Conservation (phyloP, 768 basidiomycete species). For the Termitomyces sp. region DNA sequence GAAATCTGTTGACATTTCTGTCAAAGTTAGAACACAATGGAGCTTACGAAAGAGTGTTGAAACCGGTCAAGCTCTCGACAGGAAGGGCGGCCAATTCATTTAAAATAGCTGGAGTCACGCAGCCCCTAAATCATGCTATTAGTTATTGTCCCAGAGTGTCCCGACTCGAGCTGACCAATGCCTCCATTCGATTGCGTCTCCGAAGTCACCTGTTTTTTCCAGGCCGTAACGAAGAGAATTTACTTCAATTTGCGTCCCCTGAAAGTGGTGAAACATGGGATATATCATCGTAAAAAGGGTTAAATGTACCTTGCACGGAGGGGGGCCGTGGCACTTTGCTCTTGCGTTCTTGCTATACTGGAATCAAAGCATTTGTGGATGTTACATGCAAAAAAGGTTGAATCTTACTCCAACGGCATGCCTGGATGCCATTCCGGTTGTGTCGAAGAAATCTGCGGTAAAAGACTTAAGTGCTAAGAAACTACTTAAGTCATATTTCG, state of each 20-base stretch:
- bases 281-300: neutral
- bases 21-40: neutral
- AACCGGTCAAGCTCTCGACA: slow-evolving; percentile 43
- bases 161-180: slow-evolving; percentile 51
- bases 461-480: neutral
- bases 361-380: neutral
- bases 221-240: slow-evolving; percentile 65
- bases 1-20: neutral
- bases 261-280: neutral
- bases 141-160: neutral
- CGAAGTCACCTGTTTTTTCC: slow-evolving; percentile 34
- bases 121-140: slow-evolving; percentile 45
- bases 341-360: slow-evolving; percentile 71
- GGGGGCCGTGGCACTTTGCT: slow-evolving; percentile 62
- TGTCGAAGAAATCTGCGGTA: neutral
- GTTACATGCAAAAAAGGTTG: neutral
- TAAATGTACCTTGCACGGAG: slow-evolving; percentile 43
- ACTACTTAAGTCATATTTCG: too few species aligned
- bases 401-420: slow-evolving; percentile 15
- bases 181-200: slow-evolving; percentile 68
- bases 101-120: slow-evolving; percentile 58
- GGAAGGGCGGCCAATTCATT: slow-evolving; percentile 36
- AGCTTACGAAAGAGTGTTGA: slow-evolving; percentile 45
- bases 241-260: slow-evolving; percentile 44
- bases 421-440: slow-evolving; percentile 5